These are phyloP conservation scores for Jacaranda copaia DNA, from an alignment of 257 asterid genomes.

Conservation along the genomic window DNA sequence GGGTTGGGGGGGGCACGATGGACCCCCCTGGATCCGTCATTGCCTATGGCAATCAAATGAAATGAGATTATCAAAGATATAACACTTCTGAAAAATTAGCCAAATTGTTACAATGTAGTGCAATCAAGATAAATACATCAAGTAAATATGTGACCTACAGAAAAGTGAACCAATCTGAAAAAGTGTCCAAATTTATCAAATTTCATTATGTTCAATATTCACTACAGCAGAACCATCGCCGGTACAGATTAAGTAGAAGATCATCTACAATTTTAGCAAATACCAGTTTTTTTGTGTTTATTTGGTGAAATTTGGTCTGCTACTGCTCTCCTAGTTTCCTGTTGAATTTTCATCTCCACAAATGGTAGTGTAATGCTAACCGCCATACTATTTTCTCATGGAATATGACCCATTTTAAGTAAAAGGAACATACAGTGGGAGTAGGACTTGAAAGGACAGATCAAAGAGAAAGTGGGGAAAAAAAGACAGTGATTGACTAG, in stretches of 20 bases:
- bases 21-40: too few species aligned
- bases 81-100: background rate
- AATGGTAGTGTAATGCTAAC: background rate
- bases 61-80: constrained; percentile 18
- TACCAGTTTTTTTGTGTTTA: too few species aligned
- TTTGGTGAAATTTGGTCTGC: background rate
- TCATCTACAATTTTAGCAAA: constrained; percentile 3
- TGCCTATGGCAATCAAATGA: background rate
- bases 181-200: background rate
- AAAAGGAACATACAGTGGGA: background rate
- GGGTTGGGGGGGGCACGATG: too few species aligned
- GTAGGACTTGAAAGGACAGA: background rate
- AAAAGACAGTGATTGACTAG: background rate
- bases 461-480: too few species aligned
- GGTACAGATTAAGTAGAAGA: too few species aligned
- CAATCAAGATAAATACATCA: background rate
- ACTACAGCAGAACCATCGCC: background rate
- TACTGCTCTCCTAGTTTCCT: background rate
- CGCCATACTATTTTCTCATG: background rate
- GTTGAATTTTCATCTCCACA: background rate
- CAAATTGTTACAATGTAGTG: constrained; percentile 7
- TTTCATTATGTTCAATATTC: constrained; percentile 3
- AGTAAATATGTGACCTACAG: background rate
- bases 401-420: background rate
- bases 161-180: background rate